These are phyloP conservation scores for Colletotrichum ledebouriae DNA, from an alignment of 2,329 filamentous ascomycete genomes.

Conservation along the genomic window DNA sequence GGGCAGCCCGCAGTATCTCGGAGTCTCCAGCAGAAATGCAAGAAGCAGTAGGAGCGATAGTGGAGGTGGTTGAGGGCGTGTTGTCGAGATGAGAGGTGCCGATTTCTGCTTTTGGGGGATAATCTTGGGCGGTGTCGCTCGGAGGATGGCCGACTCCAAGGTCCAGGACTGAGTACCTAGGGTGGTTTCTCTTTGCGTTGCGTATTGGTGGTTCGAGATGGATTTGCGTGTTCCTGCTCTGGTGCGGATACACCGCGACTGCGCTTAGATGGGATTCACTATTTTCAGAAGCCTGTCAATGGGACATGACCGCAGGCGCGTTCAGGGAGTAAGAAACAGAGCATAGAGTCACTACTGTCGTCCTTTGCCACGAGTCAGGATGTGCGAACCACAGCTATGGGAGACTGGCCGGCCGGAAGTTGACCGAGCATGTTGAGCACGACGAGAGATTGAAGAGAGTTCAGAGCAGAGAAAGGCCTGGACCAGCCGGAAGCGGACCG, in stretches of 20 bases:
- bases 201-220: slow-evolving; percentile 16
- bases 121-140: slow-evolving; percentile 12
- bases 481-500: slow-evolving; percentile 16
- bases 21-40: slow-evolving; percentile 27
- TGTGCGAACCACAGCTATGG: slow-evolving; percentile 10
- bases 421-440: slow-evolving; percentile 31
- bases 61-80: slow-evolving; percentile 29
- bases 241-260: neutral
- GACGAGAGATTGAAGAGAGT: slow-evolving; percentile 10
- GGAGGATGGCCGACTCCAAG: slow-evolving; percentile 20
- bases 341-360: neutral
- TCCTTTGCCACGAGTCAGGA: slow-evolving; percentile 37
- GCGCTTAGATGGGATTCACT: slow-evolving; percentile 23
- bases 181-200: neutral
- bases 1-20: slow-evolving; percentile 13
- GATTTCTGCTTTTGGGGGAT: slow-evolving; percentile 3
- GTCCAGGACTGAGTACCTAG: neutral
- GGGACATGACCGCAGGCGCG: slow-evolving; percentile 32
- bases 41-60: slow-evolving; percentile 28
- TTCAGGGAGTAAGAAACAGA: neutral
- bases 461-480: neutral
- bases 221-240: neutral
- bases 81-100: slow-evolving; percentile 5
- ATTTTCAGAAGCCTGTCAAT: slow-evolving; percentile 21
- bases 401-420: slow-evolving; percentile 31